Evolutionary conservation across 2,329 filamentous ascomycete species (phyloP).

Genomic region (Sarocladiaceae sp.): DNA sequence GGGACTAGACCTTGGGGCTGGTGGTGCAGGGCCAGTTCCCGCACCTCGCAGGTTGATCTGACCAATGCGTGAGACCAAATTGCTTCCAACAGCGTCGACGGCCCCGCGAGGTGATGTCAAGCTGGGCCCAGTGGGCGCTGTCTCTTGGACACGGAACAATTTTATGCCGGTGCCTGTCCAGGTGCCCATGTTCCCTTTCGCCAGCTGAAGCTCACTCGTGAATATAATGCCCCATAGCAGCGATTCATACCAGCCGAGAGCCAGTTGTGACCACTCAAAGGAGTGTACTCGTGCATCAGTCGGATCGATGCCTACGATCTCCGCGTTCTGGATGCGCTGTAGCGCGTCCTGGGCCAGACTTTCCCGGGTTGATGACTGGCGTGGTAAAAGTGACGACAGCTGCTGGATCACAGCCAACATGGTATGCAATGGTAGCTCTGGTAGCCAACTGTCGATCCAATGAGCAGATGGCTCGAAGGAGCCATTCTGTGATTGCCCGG

Average conservation of each 20-base stretch:
- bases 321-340: constrained; percentile 50
- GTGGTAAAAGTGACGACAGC: constrained; percentile 50
- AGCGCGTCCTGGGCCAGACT: constrained; percentile 39
- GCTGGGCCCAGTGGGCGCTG: constrained; percentile 70
- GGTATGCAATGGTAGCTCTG: constrained; percentile 82
- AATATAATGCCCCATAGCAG: constrained; percentile 93
- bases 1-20: background rate
- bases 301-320: constrained; percentile 67
- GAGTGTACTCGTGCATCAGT: constrained; percentile 72
- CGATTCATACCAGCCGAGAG: constrained; percentile 92
- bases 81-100: constrained; percentile 87
- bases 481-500: constrained; percentile 48
- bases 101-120: constrained; percentile 81
- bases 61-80: constrained; percentile 80
- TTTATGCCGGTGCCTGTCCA: constrained; percentile 90
- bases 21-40: constrained; percentile 15
- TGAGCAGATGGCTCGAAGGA: constrained; percentile 71
- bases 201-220: constrained; percentile 79
- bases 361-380: constrained; percentile 39
- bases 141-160: constrained; percentile 85
- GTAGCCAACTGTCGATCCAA: constrained; percentile 95
- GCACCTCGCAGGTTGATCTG: constrained; percentile 64
- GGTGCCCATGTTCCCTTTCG: constrained; percentile 80
- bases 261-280: constrained; percentile 89
- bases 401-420: constrained; percentile 71